Evolutionary conservation across 345 rosid species (phyloP), one percentile per base, ranked within the genome.

Genomic region (Psidium guajava): DNA sequence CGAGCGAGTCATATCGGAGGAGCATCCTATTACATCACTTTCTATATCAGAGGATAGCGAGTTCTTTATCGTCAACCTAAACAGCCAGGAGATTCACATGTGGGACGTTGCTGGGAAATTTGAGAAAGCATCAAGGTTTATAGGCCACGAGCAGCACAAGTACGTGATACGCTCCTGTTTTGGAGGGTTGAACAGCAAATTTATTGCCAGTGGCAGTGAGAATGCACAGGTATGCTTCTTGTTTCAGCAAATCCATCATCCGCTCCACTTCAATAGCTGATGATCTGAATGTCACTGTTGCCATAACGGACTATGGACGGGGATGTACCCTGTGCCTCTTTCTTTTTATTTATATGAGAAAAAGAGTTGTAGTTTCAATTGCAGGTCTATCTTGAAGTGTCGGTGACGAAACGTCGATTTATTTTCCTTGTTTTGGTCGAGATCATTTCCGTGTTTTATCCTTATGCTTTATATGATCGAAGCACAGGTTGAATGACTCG

Each of bases 201-300:
- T 94, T 84, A 94, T 97, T 24, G 98, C 98, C 88, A 95, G 97
- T 86, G 98, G 98, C 85, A 95, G 98, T 56, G 98, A 97, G 88
- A 89, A 93, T 90, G 91, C 97, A 15, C 91, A 93, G 94, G 99
- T 95, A 90, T 52, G 69, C 80, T 81, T 85, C 59, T 85, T 77
- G 11, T 28, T 21, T 75, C 21, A 16, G 10, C 81, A 44, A 21
- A 24, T 74, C 51, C 54, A 54, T 56, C 54, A 8, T 13, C 74
- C 2, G 2, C 36, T 16, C 28, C 22, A 73, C 11, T 3, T 61
- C 10, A 61, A 3, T 61, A 27, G 40, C 40, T 64, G 42, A 18
- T 28, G 21, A 15, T 64, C 42, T 64, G 75, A 42, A 64, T 28
- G 69, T 58, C 18, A n/a, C 64, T 58, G 69, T 28, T 25, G 6